Evolutionary conservation across 2,329 filamentous ascomycete species (phyloP).

Genomic region (Colletotrichum costaricense): DNA sequence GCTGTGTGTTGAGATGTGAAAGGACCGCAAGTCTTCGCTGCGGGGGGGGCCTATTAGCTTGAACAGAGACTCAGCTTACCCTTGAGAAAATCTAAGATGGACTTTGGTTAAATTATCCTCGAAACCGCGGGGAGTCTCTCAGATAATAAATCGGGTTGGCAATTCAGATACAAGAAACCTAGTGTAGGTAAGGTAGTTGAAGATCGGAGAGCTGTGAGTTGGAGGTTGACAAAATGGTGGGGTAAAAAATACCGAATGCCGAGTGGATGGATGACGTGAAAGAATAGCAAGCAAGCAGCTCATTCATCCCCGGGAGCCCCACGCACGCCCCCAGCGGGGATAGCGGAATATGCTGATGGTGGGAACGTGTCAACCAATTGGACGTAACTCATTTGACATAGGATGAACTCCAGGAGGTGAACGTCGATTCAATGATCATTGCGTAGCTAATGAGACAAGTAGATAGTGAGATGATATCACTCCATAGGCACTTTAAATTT

Average conservation of each 20-base stretch:
- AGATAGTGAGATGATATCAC: too few relatives aligned
- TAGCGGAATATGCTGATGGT: neutral
- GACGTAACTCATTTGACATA: neutral
- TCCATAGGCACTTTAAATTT: too few relatives aligned
- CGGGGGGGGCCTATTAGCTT: too few relatives aligned
- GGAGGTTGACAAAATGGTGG: neutral
- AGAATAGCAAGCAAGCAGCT: neutral
- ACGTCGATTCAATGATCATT: neutral
- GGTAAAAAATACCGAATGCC: neutral
- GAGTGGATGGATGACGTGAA: conserved; percentile 15
- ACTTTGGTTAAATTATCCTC: neutral
- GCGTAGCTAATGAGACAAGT: neutral
- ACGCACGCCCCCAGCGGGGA: conserved; percentile 7
- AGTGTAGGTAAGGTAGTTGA: neutral
- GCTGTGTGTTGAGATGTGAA: neutral
- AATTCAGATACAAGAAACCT: neutral
- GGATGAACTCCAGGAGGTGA: neutral
- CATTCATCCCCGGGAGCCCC: neutral
- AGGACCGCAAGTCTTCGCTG: neutral
- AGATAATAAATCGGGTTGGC: too few relatives aligned
- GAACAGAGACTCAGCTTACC: neutral
- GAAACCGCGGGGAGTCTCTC: neutral
- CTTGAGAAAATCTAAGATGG: too few relatives aligned
- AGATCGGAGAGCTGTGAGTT: neutral
- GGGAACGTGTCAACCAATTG: conserved; percentile 6